Conservation (phyloP, 257 asterid species). For the Gentiana macrophylla region DNA sequence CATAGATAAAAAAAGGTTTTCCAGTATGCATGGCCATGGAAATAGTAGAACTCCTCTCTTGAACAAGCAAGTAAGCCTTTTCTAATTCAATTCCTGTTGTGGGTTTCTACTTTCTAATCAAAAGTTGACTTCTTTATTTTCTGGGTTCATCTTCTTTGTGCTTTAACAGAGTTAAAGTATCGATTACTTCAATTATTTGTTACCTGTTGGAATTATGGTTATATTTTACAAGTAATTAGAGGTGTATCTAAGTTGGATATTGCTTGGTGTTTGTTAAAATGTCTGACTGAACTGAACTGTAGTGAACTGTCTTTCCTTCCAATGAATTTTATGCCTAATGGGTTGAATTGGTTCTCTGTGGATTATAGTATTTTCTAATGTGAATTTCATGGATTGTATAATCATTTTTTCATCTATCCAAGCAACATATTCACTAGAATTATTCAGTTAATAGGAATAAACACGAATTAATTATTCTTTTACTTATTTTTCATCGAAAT, state of each 20-base stretch:
- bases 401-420: too few relatives aligned
- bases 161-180: neutral
- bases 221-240: too few relatives aligned
- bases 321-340: too few relatives aligned
- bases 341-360: too few relatives aligned
- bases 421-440: too few relatives aligned
- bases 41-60: slow-evolving; percentile 43
- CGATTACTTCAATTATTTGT: neutral
- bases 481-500: slow-evolving; percentile 4
- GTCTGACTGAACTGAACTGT: too few relatives aligned
- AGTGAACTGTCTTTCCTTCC: too few relatives aligned
- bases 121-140: neutral
- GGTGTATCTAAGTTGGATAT: neutral
- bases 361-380: too few relatives aligned
- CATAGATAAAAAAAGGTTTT: slow-evolving; percentile 10
- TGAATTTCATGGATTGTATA: too few relatives aligned
- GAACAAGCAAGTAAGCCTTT: slow-evolving; percentile 31
- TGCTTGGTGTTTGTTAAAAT: too few relatives aligned
- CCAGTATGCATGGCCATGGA: slow-evolving; percentile 39
- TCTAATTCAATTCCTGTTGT: neutral
- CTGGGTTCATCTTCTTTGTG: neutral
- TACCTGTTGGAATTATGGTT: neutral
- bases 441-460: too few relatives aligned
- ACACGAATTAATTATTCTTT: neutral
- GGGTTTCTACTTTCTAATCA: neutral